These are phyloP conservation scores for Oryza glaberrima DNA, from an alignment of 176 grass and related monocot genomes.

Conservation along the genomic window DNA sequence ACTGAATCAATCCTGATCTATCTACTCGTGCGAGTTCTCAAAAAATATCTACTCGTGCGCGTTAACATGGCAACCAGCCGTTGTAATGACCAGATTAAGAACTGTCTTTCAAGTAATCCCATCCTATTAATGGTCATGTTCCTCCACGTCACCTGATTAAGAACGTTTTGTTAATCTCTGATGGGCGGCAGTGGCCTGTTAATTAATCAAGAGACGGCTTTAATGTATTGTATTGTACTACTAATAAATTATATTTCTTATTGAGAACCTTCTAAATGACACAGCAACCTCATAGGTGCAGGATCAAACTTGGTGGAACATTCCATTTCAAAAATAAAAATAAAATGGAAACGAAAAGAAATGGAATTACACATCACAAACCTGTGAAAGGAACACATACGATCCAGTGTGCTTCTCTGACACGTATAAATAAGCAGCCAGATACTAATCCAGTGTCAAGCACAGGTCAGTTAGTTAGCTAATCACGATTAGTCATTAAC, in stretches of 20 bases:
- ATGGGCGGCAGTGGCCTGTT: conserved; percentile 10
- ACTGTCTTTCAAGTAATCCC: neutral
- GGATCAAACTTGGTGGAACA: neutral
- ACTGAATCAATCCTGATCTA: neutral
- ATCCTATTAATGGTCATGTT: conserved; percentile 1
- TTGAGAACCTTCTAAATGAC: neutral
- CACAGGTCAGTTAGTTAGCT: neutral
- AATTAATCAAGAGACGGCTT: conserved; percentile 30
- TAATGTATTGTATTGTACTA: neutral
- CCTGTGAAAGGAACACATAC: conserved; percentile 16
- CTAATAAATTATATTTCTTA: neutral
- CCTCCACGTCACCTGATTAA: conserved; percentile 18
- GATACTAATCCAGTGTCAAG: neutral
- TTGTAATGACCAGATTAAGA: conserved; percentile 1
- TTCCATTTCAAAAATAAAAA: neutral
- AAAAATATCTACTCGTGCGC: neutral
- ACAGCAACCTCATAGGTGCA: neutral
- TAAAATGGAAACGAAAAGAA: neutral
- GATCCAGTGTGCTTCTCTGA: neutral
- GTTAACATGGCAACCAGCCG: conserved; percentile 9
- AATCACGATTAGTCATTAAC: neutral
- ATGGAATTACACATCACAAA: neutral
- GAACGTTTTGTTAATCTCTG: conserved; percentile 31
- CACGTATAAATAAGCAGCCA: conserved; percentile 38
- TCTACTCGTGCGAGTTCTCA: neutral